A percentile compares a stretch with the other conserved stretches of the same genome.
These are phyloP conservation scores for Solanum peruvianum DNA, from an alignment of 257 asterid species.

Conservation along the genomic window DNA sequence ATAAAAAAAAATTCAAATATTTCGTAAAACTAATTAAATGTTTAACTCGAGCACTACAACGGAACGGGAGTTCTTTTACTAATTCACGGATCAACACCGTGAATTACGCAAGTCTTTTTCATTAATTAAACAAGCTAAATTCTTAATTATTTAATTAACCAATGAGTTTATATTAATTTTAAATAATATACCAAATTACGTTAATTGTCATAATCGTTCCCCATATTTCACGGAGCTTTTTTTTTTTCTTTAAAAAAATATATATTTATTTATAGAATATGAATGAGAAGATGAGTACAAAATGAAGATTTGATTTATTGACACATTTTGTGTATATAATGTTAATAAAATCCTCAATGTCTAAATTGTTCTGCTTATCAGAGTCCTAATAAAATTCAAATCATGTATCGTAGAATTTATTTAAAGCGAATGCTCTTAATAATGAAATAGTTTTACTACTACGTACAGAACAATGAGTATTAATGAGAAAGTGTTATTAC, in stretches of 20 bases:
- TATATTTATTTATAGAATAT: not conserved
- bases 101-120: slow-evolving; percentile 54
- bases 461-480: no score
- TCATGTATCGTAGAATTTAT: no score
- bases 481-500: no score
- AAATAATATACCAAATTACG: not conserved
- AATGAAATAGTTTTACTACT: no score
- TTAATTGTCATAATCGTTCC: not conserved
- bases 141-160: not conserved
- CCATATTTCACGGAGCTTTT: not conserved
- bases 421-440: rapidly evolving
- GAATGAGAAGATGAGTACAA: not conserved
- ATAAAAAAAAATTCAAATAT: not conserved
- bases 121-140: slow-evolving; percentile 8
- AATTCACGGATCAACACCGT: slow-evolving; percentile 34
- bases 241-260: not conserved
- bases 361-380: not conserved
- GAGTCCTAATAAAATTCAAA: no score
- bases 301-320: not conserved
- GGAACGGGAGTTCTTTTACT: not conserved
- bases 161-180: not conserved
- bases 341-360: not conserved
- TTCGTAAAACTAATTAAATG: not conserved
- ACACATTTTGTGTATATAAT: not conserved
- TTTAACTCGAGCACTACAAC: not conserved